Evolutionary conservation across 75 land plant species (phyloP).

Genomic region (Picea sitchensis): DNA sequence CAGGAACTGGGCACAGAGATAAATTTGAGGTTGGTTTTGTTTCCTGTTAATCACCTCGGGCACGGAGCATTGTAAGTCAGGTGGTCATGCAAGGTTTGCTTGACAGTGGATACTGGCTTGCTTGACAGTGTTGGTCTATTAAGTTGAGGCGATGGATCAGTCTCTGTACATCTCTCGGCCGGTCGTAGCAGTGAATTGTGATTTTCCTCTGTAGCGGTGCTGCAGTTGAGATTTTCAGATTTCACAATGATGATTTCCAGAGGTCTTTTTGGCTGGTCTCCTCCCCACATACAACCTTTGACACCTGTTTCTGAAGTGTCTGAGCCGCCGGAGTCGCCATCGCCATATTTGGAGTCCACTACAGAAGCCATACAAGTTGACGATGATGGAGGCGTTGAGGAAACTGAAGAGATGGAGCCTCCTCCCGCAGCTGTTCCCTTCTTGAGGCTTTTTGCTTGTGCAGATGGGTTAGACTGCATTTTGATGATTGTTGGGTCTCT

Average conservation of each 20-base stretch:
- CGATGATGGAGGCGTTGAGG: slow-evolving; percentile 48
- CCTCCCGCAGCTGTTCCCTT: slow-evolving; percentile 97
- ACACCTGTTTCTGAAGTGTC: slow-evolving; percentile 99
- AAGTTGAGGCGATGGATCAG: too few species aligned
- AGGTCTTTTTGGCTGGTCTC: slow-evolving; percentile 99
- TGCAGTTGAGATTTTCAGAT: too few species aligned
- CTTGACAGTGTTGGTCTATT: too few species aligned
- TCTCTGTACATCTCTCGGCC: too few species aligned
- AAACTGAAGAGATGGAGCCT: slow-evolving; percentile 75
- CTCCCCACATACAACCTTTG: slow-evolving; percentile 97
- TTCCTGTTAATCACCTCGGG: too few species aligned
- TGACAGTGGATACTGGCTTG: too few species aligned
- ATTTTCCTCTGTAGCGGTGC: too few species aligned
- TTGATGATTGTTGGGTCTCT: slow-evolving; percentile 87
- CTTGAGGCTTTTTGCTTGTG: slow-evolving; percentile 88
- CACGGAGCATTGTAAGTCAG: too few species aligned
- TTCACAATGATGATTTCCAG: slow-evolving; percentile 76
- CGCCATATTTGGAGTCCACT: slow-evolving; percentile 79
- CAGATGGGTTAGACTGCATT: slow-evolving; percentile 79
- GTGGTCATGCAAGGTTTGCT: too few species aligned
- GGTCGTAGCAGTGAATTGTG: too few species aligned
- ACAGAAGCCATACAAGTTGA: slow-evolving; percentile 48
- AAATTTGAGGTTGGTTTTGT: too few species aligned
- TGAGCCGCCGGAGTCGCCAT: slow-evolving; percentile 99
- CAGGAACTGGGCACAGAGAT: too few species aligned